These are phyloP conservation scores for Cyclotella sp. DNA, from an alignment of 108 stramenopile species.

Conservation along the genomic window DNA sequence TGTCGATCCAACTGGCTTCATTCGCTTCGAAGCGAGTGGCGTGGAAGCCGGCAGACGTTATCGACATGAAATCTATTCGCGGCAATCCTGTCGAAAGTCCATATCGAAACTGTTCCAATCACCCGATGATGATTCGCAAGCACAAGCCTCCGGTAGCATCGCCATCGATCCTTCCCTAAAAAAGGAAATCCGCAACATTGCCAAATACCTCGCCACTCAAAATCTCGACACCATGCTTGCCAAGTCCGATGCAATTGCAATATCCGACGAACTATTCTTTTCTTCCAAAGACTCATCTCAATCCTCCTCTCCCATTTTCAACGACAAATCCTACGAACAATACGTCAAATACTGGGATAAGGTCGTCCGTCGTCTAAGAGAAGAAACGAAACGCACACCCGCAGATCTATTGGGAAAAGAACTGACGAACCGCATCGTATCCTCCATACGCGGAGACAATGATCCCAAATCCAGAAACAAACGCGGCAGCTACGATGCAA, in stretches of 20 bases:
- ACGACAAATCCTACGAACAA: slow-evolving; percentile 48
- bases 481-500: slow-evolving; percentile 54
- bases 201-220: slow-evolving; percentile 47
- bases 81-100: not conserved
- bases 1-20: too few relatives aligned
- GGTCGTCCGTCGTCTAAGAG: slow-evolving; percentile 38
- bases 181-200: slow-evolving; percentile 43
- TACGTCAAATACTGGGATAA: slow-evolving; percentile 63
- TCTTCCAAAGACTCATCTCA: slow-evolving; percentile 12
- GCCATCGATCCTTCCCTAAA: slow-evolving; percentile 13
- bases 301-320: slow-evolving; percentile 39
- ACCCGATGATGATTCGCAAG: not conserved
- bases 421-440: slow-evolving; percentile 58
- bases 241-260: slow-evolving; percentile 54
- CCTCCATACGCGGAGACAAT: slow-evolving; percentile 42
- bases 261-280: slow-evolving; percentile 55
- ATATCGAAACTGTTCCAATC: slow-evolving; percentile 2
- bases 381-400: slow-evolving; percentile 53
- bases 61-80: too few relatives aligned
- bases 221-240: slow-evolving; percentile 55
- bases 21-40: too few relatives aligned
- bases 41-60: too few relatives aligned
- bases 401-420: slow-evolving; percentile 56
- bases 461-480: not conserved
- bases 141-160: not conserved